These are phyloP conservation scores for Acanthamoeba healyi DNA, from an alignment of 208 protist species.

Conservation along the genomic window DNA sequence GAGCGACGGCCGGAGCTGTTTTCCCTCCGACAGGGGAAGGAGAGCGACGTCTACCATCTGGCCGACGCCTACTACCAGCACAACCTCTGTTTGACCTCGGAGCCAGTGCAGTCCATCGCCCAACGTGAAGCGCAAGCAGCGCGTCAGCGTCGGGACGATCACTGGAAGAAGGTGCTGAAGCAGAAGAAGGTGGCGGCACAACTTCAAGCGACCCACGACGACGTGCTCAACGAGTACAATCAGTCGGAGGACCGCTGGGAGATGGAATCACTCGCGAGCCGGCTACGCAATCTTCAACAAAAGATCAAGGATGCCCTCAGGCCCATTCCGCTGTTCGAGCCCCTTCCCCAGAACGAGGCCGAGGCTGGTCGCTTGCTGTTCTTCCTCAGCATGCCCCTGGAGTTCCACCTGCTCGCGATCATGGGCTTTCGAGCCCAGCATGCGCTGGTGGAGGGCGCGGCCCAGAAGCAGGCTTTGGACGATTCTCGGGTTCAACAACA, in stretches of 20 bases:
- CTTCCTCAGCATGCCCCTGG: background rate
- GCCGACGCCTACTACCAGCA: background rate
- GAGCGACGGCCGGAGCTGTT: background rate
- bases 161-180: background rate
- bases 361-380: background rate
- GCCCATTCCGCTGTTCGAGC: background rate
- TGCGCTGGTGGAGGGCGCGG: background rate
- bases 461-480: background rate
- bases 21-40: background rate
- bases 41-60: background rate
- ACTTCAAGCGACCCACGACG: background rate
- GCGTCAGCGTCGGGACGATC: background rate
- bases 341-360: background rate
- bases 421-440: background rate
- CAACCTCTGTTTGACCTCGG: background rate
- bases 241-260: no score
- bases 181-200: background rate
- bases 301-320: background rate
- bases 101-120: background rate
- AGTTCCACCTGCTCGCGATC: background rate
- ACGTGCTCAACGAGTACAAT: background rate
- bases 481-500: background rate
- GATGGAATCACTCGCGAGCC: background rate
- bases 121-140: background rate
- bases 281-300: background rate